Conservation (phyloP, 1,284 basidiomycete genomes). For the Sutorius eximius region DNA sequence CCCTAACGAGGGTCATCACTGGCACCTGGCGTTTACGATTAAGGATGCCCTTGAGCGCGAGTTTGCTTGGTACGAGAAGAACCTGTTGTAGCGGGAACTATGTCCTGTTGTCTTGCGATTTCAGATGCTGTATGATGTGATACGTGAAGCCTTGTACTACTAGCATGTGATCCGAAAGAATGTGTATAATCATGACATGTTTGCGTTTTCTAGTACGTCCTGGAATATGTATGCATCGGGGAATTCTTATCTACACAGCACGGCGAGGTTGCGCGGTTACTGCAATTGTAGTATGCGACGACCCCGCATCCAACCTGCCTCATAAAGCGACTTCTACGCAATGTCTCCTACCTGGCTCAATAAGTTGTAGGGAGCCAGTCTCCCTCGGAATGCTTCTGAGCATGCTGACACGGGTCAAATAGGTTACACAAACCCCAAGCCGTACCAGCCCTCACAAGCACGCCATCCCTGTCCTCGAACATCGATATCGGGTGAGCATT, state of each 20-base stretch:
- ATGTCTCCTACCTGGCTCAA: slow-evolving; percentile 7
- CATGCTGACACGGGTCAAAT: background rate
- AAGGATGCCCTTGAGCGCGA: slow-evolving; percentile 46
- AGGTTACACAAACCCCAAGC: slow-evolving; percentile 1
- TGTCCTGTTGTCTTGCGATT: background rate
- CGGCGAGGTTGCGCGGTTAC: background rate
- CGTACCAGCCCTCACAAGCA: background rate
- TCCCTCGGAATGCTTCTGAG: background rate
- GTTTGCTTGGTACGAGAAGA: slow-evolving; percentile 42
- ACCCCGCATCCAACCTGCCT: background rate
- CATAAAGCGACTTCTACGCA: background rate
- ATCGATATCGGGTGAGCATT: slow-evolving; percentile 5
- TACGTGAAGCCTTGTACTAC: too few species aligned
- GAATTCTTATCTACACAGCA: background rate
- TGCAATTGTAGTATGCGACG: background rate
- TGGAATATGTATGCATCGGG: too few species aligned
- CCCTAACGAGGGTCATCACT: slow-evolving; percentile 58
- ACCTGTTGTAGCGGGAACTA: slow-evolving; percentile 10
- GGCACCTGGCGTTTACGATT: slow-evolving; percentile 44
- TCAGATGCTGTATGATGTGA: background rate
- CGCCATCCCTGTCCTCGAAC: background rate
- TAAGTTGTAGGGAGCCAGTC: slow-evolving; percentile 9
- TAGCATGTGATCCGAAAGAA: background rate
- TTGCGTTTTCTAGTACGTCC: background rate
- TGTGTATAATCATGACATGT: background rate